Percentiles rank a stretch among this genome's conserved stretches.
Conservation (phyloP, 257 asterid species). For the Solanum sparsipilum region DNA sequence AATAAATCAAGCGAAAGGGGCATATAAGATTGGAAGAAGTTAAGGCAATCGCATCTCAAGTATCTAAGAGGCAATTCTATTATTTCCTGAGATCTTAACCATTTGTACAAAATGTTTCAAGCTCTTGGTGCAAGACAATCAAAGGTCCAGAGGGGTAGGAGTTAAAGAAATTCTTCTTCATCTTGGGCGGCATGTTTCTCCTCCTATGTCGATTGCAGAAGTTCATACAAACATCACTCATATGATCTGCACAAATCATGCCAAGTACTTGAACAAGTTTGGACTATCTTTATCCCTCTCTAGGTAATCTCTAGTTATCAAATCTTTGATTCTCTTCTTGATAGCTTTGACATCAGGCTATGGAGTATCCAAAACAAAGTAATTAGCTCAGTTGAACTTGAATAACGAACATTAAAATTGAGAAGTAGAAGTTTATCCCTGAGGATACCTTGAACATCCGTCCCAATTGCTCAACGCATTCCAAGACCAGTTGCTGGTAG, state of each 20-base stretch:
- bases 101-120: slow-evolving; percentile 3
- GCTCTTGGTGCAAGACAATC: slow-evolving; percentile 5
- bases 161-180: not conserved
- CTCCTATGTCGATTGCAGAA: not conserved
- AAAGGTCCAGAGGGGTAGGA: not conserved
- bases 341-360: slow-evolving; percentile 97
- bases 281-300: slow-evolving; percentile 91
- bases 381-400: not conserved
- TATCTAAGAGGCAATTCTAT: not conserved
- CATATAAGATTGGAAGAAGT: not conserved
- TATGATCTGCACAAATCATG: slow-evolving; percentile 25
- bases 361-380: not conserved
- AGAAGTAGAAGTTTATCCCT: not conserved
- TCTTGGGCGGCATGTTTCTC: not conserved
- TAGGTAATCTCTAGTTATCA: slow-evolving; percentile 84
- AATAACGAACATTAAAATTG: not conserved
- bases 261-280: slow-evolving; percentile 92
- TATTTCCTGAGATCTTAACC: not conserved
- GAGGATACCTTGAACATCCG: slow-evolving; percentile 80
- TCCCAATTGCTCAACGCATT: slow-evolving; percentile 85
- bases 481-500: slow-evolving; percentile 88
- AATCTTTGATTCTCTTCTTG: slow-evolving; percentile 91
- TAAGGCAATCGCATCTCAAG: not conserved
- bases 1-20: not conserved
- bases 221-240: too few species aligned